These are phyloP conservation scores for Alternaria metachromatica DNA, from an alignment of 2,329 filamentous ascomycete species.

Conservation along the genomic window DNA sequence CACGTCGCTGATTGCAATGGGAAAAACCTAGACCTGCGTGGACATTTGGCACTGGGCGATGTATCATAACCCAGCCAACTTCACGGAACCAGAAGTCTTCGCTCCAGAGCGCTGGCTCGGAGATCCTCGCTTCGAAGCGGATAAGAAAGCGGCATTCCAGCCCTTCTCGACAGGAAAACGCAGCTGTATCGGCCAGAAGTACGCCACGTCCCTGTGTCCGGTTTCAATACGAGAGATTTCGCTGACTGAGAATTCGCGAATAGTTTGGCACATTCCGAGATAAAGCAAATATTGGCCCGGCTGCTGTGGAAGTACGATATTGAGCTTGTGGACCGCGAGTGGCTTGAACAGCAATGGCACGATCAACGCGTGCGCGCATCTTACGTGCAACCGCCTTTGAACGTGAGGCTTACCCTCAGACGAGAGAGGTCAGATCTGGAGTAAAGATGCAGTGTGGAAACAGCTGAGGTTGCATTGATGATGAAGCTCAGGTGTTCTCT, in stretches of 20 bases:
- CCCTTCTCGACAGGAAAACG: slow-evolving; percentile 4
- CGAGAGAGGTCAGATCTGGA: neutral
- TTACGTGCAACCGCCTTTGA: slow-evolving; percentile 5
- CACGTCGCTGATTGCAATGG: neutral
- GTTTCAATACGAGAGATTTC: neutral
- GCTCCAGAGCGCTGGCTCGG: neutral
- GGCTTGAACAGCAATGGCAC: neutral
- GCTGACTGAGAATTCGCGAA: neutral
- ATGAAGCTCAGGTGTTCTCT: neutral
- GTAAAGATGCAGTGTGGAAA: neutral
- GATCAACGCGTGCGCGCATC: slow-evolving; percentile 5
- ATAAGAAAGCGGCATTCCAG: neutral
- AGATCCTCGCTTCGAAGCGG: neutral
- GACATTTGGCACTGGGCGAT: slow-evolving; percentile 9
- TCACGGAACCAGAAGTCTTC: neutral
- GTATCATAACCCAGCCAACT: slow-evolving; percentile 9
- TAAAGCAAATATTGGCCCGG: slow-evolving; percentile 4
- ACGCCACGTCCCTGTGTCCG: neutral
- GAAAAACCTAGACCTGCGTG: neutral
- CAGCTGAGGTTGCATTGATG: neutral
- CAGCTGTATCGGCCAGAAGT: neutral
- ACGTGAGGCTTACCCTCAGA: neutral
- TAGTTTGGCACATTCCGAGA: slow-evolving; percentile 2
- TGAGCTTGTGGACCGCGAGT: slow-evolving; percentile 2
- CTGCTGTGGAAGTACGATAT: neutral